A percentile compares a stretch with the other conserved stretches of the same genome.
phyloP scores from a whole-genome alignment of 2,329 filamentous ascomycete genomes.

The Diplodia corticola region DNA sequence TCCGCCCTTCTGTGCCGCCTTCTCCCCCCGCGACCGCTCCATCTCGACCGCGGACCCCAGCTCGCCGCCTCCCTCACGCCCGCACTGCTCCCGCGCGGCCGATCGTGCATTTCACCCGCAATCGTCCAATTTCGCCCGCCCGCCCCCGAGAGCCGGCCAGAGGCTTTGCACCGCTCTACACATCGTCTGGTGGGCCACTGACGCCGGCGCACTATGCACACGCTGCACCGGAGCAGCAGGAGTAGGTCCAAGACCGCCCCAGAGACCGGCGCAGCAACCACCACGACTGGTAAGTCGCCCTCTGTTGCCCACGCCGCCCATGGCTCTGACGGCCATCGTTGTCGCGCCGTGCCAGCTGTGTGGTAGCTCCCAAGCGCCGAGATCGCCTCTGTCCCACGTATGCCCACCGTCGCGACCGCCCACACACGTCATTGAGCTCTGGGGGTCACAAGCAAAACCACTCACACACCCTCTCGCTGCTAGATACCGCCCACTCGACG shows the following conservation, averaged over 20 bases:
- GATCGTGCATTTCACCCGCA: conserved; percentile 19
- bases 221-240: conserved; percentile 38
- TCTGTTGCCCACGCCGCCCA: neutral
- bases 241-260: conserved; percentile 39
- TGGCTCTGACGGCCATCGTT: neutral
- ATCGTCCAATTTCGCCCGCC: conserved; percentile 18
- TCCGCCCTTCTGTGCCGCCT: neutral
- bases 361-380: neutral
- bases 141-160: neutral
- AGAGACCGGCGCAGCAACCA: conserved; percentile 26
- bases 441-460: neutral
- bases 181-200: conserved; percentile 6
- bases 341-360: neutral
- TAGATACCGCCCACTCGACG: conserved; percentile 14
- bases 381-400: neutral
- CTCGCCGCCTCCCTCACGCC: neutral
- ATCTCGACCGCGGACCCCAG: neutral
- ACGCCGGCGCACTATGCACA: conserved; percentile 43
- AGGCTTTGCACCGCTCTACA: neutral
- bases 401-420: neutral
- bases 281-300: conserved; percentile 12
- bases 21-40: neutral
- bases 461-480: neutral
- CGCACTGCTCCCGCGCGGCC: conserved; percentile 17
- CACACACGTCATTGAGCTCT: conserved; percentile 18